Base-by-base conservation (phyloP, 1,139 yeast species). In the Hyphopichia buzzinii region DNA sequence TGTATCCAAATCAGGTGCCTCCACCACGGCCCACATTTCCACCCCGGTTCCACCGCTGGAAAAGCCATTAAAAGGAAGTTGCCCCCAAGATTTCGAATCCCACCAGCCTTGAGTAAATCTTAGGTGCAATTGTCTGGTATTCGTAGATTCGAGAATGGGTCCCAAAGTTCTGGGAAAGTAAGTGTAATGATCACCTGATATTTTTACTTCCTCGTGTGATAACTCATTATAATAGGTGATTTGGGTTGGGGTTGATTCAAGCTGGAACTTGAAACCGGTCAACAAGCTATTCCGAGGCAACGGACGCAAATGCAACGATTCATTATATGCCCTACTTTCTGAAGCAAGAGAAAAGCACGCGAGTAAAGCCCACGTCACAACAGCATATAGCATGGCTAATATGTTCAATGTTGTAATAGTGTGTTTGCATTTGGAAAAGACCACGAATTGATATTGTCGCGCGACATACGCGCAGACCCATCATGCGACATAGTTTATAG, bases 61-160 rank as follows among this genome's bases (percentile, higher is more conserved):
- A 10, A 60, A 53, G 0, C 99, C 99, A 47, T 78, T 64, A 33
- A 67, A 64, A 0, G 97, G 97, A 34, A 87, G 70, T 33, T 72
- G 65, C 0, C 98, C 98, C 95, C 97, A 92, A 5, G 75, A 65
- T 41, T 84, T 87, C 0, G 90, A 69, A 52, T 92, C 96, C 95
- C 97, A 92, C 83, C 92, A 85, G 1, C 98, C 99, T 55, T 88
- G 95, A 1, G 95, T 79, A 55, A 94, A 90, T 35, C 97, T 64
- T 40, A 92, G 64, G 56, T 87, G 96, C 35, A 94, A 66, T 48
- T 87, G 92, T 38, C 85, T 68, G 0, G 95, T 77, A 41, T 75
- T 72, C 2, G 95, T 75, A 11, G 74, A 63, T 30, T 77, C 81
- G 17, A 94, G 54, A 5, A 92, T 72, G 26, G 95, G 95, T 2